A percentile compares a stretch with the other conserved stretches of the same genome.
phyloP scores from a whole-genome alignment of 306 rosid species.

The Citrullus mucosospermus region DNA sequence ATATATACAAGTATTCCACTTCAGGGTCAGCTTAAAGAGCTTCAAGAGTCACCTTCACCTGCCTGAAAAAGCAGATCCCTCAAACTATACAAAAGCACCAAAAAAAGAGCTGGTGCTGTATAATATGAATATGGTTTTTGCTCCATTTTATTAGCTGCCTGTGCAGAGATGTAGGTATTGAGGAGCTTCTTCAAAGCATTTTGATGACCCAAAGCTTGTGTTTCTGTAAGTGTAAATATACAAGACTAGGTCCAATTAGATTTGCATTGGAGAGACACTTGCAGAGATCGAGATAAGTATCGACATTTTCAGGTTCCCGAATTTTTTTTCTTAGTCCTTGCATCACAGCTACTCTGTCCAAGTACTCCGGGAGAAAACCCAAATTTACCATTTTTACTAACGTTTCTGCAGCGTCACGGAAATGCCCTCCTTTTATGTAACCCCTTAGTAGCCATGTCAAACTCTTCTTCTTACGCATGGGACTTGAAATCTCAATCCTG shows the following conservation, averaged over 20 bases:
- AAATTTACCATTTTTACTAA: constrained; percentile 67
- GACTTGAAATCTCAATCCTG: constrained; percentile 48
- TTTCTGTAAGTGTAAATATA: constrained; percentile 68
- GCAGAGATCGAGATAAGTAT: constrained; percentile 65
- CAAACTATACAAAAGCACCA: constrained; percentile 41
- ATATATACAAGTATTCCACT: constrained; percentile 4
- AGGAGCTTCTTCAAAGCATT: constrained; percentile 35
- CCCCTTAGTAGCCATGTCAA: constrained; percentile 91
- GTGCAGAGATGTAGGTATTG: not conserved
- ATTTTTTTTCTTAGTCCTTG: constrained; percentile 69
- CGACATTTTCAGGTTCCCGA: constrained; percentile 41
- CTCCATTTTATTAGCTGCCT: not conserved
- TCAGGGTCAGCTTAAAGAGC: not conserved
- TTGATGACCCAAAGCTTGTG: constrained; percentile 76
- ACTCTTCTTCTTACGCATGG: constrained; percentile 59
- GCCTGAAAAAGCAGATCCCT: constrained; percentile 14
- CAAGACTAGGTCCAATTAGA: constrained; percentile 66
- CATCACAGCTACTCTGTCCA: constrained; percentile 77
- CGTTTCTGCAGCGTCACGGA: constrained; percentile 67
- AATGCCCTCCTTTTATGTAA: constrained; percentile 86
- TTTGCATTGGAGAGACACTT: constrained; percentile 64
- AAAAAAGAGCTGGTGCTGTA: constrained; percentile 20
- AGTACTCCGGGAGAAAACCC: constrained; percentile 62
- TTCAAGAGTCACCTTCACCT: not conserved
- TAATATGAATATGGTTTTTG: not conserved